Conservation (phyloP, 768 basidiomycete genomes). For the Boletus sp. region DNA sequence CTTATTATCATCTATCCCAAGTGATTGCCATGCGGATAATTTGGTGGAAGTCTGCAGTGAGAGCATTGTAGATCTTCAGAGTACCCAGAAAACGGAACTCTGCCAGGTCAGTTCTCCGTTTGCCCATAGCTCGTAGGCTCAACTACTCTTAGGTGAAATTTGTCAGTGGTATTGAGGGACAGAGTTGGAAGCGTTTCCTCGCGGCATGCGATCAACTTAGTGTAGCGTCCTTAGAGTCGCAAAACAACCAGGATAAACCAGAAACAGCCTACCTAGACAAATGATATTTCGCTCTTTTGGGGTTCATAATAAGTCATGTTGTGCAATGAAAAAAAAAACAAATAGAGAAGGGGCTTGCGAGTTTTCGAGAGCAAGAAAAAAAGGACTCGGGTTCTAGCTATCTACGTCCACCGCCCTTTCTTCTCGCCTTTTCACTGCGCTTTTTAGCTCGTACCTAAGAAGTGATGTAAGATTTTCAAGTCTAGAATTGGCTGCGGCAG, state of each 20-base stretch:
- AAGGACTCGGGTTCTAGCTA: conserved; percentile 11
- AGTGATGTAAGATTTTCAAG: conserved; percentile 1
- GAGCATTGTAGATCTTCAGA: conserved; percentile 52
- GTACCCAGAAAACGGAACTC: conserved; percentile 43
- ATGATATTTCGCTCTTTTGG: background rate
- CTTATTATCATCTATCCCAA: conserved; percentile 1
- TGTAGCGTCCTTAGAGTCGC: conserved; percentile 28
- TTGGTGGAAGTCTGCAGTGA: conserved; percentile 37
- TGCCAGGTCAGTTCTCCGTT: conserved; percentile 48
- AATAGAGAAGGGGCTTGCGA: background rate
- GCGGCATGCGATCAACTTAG: conserved; percentile 43
- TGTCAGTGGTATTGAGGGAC: conserved; percentile 34
- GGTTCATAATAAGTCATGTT: background rate
- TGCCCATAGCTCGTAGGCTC: background rate
- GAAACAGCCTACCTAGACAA: conserved; percentile 4
- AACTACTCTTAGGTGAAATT: conserved; percentile 42
- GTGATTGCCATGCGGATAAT: background rate
- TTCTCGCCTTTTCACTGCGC: conserved; percentile 69
- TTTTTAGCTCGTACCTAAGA: conserved; percentile 78
- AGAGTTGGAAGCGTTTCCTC: conserved; percentile 46
- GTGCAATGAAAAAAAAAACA: background rate
- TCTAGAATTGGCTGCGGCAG: background rate
- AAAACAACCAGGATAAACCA: conserved; percentile 10
- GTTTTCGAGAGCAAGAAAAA: background rate
- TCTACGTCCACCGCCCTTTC: conserved; percentile 44